Conservation (phyloP, 2,329 filamentous ascomycete genomes). For the Aspergillus fructus region DNA sequence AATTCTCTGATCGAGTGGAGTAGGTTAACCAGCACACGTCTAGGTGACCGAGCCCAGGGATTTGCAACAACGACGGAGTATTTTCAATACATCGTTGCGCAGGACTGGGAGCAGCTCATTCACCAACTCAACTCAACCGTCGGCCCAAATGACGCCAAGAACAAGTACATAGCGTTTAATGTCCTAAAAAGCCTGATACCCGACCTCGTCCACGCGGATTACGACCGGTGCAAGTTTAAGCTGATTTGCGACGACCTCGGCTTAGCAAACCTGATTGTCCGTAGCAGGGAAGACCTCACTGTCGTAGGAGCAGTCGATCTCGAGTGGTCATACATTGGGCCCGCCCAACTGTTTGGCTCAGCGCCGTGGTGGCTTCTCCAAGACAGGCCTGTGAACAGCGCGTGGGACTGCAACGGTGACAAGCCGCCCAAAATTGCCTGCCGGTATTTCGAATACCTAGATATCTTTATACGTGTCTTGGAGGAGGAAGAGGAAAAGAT, state of each 20-base stretch:
- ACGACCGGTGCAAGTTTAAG: slow-evolving; percentile 35
- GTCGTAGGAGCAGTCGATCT: slow-evolving; percentile 37
- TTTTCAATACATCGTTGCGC: slow-evolving; percentile 31
- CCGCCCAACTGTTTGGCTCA: slow-evolving; percentile 38
- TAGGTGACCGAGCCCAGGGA: slow-evolving; percentile 25
- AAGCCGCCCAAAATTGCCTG: slow-evolving; percentile 23
- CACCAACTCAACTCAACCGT: slow-evolving; percentile 34
- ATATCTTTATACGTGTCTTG: slow-evolving; percentile 31
- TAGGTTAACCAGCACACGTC: slow-evolving; percentile 15
- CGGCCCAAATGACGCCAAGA: slow-evolving; percentile 26
- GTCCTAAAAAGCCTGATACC: slow-evolving; percentile 27
- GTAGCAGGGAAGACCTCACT: slow-evolving; percentile 33
- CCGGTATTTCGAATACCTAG: slow-evolving; percentile 29
- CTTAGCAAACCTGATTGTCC: slow-evolving; percentile 39
- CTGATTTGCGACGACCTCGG: slow-evolving; percentile 41
- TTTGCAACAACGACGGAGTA: slow-evolving; percentile 34
- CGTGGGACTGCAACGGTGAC: slow-evolving; percentile 26
- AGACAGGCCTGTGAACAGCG: slow-evolving; percentile 29
- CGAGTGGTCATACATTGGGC: slow-evolving; percentile 40
- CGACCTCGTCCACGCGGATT: slow-evolving; percentile 24
- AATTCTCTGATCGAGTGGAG: slow-evolving; percentile 5
- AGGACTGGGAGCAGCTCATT: slow-evolving; percentile 37
- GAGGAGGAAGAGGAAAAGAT: slow-evolving; percentile 34
- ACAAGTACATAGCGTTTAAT: slow-evolving; percentile 31
- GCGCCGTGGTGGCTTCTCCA: slow-evolving; percentile 40